A percentile compares a stretch with the other conserved stretches of the same genome.
phyloP scores from a whole-genome alignment of 2,329 filamentous ascomycete genomes.

The Microthyrium microscopicum region DNA sequence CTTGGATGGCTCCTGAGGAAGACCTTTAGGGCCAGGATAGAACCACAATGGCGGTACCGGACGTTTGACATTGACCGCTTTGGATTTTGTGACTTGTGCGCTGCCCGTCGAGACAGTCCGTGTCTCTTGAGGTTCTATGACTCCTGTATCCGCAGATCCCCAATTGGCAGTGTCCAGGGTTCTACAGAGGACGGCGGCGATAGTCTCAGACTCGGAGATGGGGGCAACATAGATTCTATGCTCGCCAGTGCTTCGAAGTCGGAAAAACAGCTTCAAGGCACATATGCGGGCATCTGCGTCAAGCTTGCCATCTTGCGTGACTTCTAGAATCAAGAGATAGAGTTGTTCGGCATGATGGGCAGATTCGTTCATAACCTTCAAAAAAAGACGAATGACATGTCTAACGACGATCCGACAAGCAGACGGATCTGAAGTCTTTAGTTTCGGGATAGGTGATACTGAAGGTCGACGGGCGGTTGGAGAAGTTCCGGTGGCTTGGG shows the following conservation, averaged over 20 bases:
- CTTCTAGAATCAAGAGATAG: conserved; percentile 19
- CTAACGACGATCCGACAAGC: conserved; percentile 54
- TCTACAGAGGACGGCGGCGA: conserved; percentile 57
- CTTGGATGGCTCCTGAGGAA: conserved; percentile 36
- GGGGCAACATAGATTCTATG: conserved; percentile 57
- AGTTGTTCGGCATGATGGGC: conserved; percentile 42
- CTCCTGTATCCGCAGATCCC: conserved; percentile 13
- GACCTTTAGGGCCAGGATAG: conserved; percentile 34
- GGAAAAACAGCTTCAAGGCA: conserved; percentile 41
- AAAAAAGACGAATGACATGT: conserved; percentile 60
- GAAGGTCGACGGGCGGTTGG: conserved; percentile 16
- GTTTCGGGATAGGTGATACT: not conserved
- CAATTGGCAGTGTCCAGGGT: conserved; percentile 35
- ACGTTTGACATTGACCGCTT: conserved; percentile 3
- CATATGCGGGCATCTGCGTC: conserved; percentile 21
- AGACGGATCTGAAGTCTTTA: conserved; percentile 20
- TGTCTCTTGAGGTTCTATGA: too few species aligned
- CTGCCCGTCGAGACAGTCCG: conserved; percentile 1
- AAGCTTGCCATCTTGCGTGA: conserved; percentile 17
- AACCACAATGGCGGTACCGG: conserved; percentile 32
- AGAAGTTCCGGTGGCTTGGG: conserved; percentile 11
- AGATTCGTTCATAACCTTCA: conserved; percentile 51
- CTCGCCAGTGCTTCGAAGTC: conserved; percentile 67
- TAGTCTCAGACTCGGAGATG: conserved; percentile 52
- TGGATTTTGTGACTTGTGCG: conserved; percentile 1